phyloP scores from a whole-genome alignment of 2,329 filamentous ascomycete genomes.

The Xylariales sp. region DNA sequence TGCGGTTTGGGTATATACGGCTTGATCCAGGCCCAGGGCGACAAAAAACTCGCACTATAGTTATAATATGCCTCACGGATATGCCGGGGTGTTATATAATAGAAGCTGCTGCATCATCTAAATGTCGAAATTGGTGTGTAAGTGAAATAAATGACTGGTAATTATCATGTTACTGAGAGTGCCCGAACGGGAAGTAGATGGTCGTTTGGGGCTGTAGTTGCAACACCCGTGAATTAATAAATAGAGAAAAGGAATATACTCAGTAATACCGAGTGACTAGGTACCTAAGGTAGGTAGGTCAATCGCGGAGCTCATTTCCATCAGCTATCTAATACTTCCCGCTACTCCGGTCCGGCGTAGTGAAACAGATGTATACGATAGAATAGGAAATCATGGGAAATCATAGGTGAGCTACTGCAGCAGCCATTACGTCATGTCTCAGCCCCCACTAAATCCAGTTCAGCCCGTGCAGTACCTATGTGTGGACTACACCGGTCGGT shows the following conservation, averaged over 20 bases:
- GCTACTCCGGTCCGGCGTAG: no score
- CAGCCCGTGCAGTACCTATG: no score
- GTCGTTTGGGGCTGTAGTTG: no score
- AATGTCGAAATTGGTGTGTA: neutral
- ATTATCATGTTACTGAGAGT: no score
- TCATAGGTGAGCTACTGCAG: neutral
- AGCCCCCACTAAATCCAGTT: slow-evolving; percentile 3
- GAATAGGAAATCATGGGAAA: neutral
- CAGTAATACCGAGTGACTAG: neutral
- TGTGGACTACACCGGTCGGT: no score
- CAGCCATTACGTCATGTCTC: slow-evolving; percentile 25
- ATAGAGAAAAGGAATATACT: no score
- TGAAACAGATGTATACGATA: neutral
- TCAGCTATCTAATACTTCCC: no score
- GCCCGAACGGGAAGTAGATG: no score
- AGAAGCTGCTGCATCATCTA: neutral
- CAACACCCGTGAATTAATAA: no score
- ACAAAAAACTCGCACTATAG: slow-evolving; percentile 6
- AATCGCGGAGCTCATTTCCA: no score
- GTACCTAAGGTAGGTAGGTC: no score
- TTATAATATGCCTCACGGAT: neutral
- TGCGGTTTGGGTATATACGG: slow-evolving; percentile 14
- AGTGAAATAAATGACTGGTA: neutral
- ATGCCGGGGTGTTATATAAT: neutral
- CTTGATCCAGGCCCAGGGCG: slow-evolving; percentile 22